Percentiles rank a stretch among this genome's conserved stretches.
Conservation (phyloP, 805 yeast genomes). For the Nakazawaea siamensis region DNA sequence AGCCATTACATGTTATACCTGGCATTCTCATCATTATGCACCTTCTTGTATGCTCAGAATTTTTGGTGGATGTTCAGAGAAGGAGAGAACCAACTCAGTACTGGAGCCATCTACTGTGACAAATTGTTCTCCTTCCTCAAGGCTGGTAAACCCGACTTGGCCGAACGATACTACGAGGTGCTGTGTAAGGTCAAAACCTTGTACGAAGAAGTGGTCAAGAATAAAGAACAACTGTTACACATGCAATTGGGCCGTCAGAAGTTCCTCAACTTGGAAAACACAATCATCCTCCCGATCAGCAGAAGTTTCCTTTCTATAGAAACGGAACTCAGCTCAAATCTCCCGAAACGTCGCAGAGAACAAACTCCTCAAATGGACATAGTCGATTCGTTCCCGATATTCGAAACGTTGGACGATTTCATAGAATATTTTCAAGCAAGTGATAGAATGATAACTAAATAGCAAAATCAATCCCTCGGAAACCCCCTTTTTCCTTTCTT, state of each 20-base stretch:
- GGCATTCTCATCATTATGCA: background rate
- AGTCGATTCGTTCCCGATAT: background rate
- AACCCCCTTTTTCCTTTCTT: background rate
- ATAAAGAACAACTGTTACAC: background rate
- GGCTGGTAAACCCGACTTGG: background rate
- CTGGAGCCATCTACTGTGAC: no score
- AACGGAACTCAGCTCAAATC: no score
- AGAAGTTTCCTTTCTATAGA: no score
- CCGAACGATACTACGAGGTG: background rate
- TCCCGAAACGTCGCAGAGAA: background rate
- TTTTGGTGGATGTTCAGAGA: background rate
- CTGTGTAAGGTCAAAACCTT: background rate
- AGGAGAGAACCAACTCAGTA: background rate
- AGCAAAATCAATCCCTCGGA: background rate
- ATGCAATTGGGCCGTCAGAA: background rate
- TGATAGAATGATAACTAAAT: background rate
- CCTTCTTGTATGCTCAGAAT: background rate
- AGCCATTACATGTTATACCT: background rate
- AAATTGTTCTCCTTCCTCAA: background rate
- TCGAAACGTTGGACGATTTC: background rate
- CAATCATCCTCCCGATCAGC: background rate
- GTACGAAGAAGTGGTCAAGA: background rate
- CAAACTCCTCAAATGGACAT: background rate
- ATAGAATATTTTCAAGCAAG: background rate
- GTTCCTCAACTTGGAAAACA: slow-evolving; percentile 1